Base-by-base conservation (phyloP, 495 filamentous ascomycete genomes). In the Lineolata rhizophorae region DNA sequence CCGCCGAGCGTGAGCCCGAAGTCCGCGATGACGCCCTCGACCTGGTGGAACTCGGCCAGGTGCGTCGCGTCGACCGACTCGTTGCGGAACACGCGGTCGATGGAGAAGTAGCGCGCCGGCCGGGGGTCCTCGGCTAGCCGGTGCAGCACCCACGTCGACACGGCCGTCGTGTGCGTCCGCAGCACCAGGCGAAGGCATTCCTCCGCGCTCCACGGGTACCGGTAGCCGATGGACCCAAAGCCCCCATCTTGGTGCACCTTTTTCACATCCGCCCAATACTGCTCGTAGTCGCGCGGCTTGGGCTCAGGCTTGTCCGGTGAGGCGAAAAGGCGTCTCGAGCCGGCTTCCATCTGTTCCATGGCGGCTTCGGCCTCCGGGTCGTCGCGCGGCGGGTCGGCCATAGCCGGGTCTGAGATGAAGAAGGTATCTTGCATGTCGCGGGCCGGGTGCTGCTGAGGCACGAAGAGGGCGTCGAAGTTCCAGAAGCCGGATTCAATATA, bases 11-110 rank as follows among this genome's bases (percentile, higher is more conserved):
- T 83, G 27, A 97, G 57, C 14, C 71, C 72, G 45, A 84, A 93
- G 51, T 97, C 87, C 9, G 87, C 87, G 60, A 95, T 94, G 36
- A 97, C 84, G 49, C 87, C 87, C 55, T 97, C 87, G 28, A 94
- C 73, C 51, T 97, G 87, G 57, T 95, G 87, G 68, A 97, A 97
- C 58, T 97, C 85, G 10, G 83, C 83, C 40, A 97, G 57, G 60
- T 97, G 87, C 5, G 87, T 94, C 13, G 82, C 82, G 49, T 95
- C 87, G 38, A 97, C 84, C 4, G 79, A 77, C 57, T 97, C 87
- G 52, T 87, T 84, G 42, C 81, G 65, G 70, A 97, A 97, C 37
- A 97, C 87, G 20, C 85, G 70, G 53, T 97, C 87, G 55, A 97
- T 95, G 36, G 76, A 85, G 64, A 97, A 97, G 58, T 90, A 93